Base-by-base conservation (phyloP, 805 yeast genomes). In the Teunomyces barrocoloradensis region DNA sequence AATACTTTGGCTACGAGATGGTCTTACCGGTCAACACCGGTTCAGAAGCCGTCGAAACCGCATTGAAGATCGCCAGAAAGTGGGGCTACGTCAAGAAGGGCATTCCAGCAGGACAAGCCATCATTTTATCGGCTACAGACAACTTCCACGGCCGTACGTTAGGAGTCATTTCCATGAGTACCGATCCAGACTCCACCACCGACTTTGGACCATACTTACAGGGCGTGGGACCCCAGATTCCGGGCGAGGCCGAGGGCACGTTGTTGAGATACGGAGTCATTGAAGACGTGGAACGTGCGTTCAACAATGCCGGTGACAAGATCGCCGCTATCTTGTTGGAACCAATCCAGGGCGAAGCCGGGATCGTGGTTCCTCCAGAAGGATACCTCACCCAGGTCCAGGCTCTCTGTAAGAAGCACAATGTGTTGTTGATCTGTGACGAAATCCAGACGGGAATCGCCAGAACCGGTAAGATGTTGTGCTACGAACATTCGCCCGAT, bases 271-370 rank as follows among this genome's bases (percentile, higher is more conserved):
- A 87, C 69, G 96, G 96, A 63, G 80, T 75, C 51, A 81, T 89
- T 60, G 96, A 82, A 64, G 97, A 92, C 63, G 82, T 92, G 45
- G 90, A 89, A 69, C 75, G 75, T 56, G 96, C 96, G 2, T 83
- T 91, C 60, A 73, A 77, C 54, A 80, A 80, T 48, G 89, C 92
- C 20, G 97, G 97, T 54, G 92, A 87, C 65, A 84, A 82, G 65
- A 82, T 92, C 54, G 96, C 96, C 39, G 98, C 96, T 36, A 80
- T 92, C 55, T 73, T 92, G 54, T 80, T 92, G 58, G 98, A 92
- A 73, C 97, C 97, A 53, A 91, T 91, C 61, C 98, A 92, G 69
- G 98, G 98, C 66, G 98, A 92, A 68, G 98, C 98, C 29, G 98
- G 98, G 57, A 92, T 92, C 55, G 92, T 91, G 23, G 97, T 91